phyloP scores from a whole-genome alignment of 257 asterid genomes.

The Solanum pimpinellifolium region DNA sequence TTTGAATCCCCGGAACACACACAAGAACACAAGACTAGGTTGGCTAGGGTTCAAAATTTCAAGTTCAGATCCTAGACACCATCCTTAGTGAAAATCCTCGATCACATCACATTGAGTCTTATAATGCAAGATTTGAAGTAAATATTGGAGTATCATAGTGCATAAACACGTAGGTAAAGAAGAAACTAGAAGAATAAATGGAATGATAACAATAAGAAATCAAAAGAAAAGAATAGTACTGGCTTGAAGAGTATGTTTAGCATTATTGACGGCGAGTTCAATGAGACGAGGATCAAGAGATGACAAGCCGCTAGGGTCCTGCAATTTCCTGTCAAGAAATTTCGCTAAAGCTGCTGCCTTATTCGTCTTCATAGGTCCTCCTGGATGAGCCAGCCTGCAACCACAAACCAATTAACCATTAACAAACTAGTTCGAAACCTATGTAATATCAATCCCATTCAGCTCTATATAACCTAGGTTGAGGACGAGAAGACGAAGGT shows the following conservation, averaged over 20 bases:
- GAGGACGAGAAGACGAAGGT: slow-evolving; percentile 21
- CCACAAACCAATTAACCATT: neutral
- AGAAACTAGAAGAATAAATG: neutral
- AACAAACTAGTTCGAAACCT: neutral
- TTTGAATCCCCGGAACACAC: neutral
- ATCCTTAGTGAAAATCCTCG: neutral
- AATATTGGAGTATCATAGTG: neutral
- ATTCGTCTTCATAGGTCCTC: slow-evolving; percentile 88
- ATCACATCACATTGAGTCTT: neutral
- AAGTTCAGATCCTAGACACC: neutral
- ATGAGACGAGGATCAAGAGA: slow-evolving; percentile 67
- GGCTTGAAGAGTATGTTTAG: slow-evolving; percentile 58
- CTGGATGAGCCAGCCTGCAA: slow-evolving; percentile 85
- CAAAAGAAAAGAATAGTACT: slow-evolving; percentile 23
- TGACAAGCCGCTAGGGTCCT: slow-evolving; percentile 73
- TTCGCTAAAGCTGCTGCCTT: slow-evolving; percentile 96
- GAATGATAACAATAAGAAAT: neutral
- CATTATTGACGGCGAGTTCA: slow-evolving; percentile 76
- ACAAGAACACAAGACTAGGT: neutral
- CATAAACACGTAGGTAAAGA: neutral
- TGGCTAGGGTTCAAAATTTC: neutral
- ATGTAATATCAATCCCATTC: neutral
- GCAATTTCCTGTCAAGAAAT: slow-evolving; percentile 77
- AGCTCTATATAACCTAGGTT: slow-evolving; percentile 30
- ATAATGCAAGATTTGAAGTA: neutral